Percentiles rank a stretch among this genome's conserved stretches.
Evolutionary conservation across 2,329 filamentous ascomycete genomes (phyloP).

Genomic region (Zasmidium angulare): DNA sequence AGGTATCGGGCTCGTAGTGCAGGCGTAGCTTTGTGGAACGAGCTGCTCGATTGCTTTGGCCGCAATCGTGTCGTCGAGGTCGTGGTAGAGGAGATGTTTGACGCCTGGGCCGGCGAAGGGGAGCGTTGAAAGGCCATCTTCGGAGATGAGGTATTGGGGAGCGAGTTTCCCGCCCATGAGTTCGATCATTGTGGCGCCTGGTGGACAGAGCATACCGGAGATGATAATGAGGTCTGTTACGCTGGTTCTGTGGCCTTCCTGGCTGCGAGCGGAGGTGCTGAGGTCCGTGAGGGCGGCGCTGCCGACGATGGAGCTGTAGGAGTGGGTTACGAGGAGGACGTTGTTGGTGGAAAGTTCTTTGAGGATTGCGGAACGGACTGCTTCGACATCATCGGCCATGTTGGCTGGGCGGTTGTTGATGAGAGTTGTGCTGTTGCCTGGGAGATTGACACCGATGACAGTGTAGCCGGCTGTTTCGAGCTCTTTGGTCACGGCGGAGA

Average conservation of each 20-base stretch:
- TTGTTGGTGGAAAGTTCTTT: background rate
- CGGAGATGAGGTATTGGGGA: conserved; percentile 11
- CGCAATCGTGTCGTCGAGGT: conserved; percentile 11
- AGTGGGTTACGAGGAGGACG: conserved; percentile 13
- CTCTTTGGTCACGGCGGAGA: background rate
- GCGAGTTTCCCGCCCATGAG: conserved; percentile 10
- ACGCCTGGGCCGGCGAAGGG: conserved; percentile 15
- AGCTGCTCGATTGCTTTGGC: conserved; percentile 13
- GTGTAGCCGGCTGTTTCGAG: conserved; percentile 8
- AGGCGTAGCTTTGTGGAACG: conserved; percentile 9
- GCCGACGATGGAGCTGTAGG: conserved; percentile 7
- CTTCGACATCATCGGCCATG: conserved; percentile 11
- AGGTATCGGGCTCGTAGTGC: conserved; percentile 1
- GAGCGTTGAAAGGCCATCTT: conserved; percentile 7
- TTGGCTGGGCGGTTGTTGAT: conserved; percentile 2
- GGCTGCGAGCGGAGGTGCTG: background rate
- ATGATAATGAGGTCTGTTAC: conserved; percentile 9
- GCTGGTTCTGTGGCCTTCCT: background rate
- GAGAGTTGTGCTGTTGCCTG: background rate
- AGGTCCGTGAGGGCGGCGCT: conserved; percentile 8
- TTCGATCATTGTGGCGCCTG: conserved; percentile 4
- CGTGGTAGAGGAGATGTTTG: conserved; percentile 12
- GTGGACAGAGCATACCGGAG: conserved; percentile 9
- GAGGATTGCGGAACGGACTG: conserved; percentile 5
- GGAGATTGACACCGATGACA: conserved; percentile 7